A percentile compares a stretch with the other conserved stretches of the same genome.
Conservation (phyloP, 2,329 filamentous ascomycete species). For the Bipolaris victoriae region DNA sequence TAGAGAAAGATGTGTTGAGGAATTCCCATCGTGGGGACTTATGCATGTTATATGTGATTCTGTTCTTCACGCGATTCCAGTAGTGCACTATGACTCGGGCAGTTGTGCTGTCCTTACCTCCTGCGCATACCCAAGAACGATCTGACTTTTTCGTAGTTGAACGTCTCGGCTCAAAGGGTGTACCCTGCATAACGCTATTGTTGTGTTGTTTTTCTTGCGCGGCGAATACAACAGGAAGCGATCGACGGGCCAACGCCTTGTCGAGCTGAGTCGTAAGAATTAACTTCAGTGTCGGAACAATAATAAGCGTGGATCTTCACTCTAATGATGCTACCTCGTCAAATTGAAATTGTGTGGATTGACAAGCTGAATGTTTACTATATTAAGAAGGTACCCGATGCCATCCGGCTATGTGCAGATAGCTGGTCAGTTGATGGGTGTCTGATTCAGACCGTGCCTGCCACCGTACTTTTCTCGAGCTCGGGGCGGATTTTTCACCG, state of each 20-base stretch:
- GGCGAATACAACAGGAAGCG: neutral
- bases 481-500: conserved; percentile 3
- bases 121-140: conserved; percentile 5
- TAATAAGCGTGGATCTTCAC: neutral
- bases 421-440: neutral
- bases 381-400: neutral
- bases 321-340: neutral
- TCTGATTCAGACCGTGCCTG: neutral
- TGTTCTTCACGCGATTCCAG: neutral
- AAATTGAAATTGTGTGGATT: neutral
- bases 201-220: conserved; percentile 2
- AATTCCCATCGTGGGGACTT: neutral
- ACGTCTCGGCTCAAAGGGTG: neutral
- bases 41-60: conserved; percentile 7
- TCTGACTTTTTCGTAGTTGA: neutral
- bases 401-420: neutral
- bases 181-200: neutral
- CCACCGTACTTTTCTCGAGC: neutral
- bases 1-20: neutral
- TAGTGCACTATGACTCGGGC: neutral
- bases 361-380: neutral
- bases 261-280: neutral
- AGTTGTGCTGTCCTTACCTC: neutral
- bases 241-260: conserved; percentile 5
- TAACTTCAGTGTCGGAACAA: neutral